A percentile compares a stretch with the other conserved stretches of the same genome.
Conservation (phyloP, 23 red algal genomes). For the Gracilaria vermiculophylla region DNA sequence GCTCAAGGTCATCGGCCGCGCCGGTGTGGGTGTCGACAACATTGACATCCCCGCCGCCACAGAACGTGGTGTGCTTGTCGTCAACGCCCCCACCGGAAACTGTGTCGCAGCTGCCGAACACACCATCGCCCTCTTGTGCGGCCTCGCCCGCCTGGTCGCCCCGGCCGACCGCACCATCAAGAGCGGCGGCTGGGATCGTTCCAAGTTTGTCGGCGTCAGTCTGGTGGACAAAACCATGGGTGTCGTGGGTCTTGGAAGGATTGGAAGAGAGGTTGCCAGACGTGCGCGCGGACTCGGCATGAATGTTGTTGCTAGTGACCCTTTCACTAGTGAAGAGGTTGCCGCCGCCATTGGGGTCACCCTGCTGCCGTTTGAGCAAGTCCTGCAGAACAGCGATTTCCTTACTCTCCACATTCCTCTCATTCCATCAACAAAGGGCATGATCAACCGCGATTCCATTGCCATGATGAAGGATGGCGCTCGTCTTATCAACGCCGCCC, state of each 20-base stretch:
- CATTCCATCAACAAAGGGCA: slow-evolving; percentile 69
- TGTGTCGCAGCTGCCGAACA: slow-evolving; percentile 99
- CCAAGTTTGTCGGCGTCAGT: slow-evolving; percentile 79
- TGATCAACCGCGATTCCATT: slow-evolving; percentile 74
- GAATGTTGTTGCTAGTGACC: slow-evolving; percentile 92
- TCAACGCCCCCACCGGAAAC: slow-evolving; percentile 99
- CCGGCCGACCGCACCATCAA: slow-evolving; percentile 93
- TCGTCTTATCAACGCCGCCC: slow-evolving; percentile 90
- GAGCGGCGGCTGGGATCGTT: slow-evolving; percentile 76
- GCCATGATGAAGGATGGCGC: slow-evolving; percentile 72
- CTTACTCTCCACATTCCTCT: slow-evolving; percentile 97
- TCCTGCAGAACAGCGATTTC: slow-evolving; percentile 73
- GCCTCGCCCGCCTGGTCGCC: slow-evolving; percentile 69
- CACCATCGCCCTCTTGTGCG: slow-evolving; percentile 86
- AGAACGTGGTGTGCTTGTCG: slow-evolving; percentile 94
- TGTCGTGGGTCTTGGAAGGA: slow-evolving; percentile 90
- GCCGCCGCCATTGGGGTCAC: slow-evolving; percentile 77
- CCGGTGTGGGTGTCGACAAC: slow-evolving; percentile 99
- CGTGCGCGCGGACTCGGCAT: slow-evolving; percentile 89
- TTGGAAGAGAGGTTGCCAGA: slow-evolving; percentile 95
- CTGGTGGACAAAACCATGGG: slow-evolving; percentile 93
- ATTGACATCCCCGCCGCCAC: slow-evolving; percentile 96
- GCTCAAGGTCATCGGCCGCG: slow-evolving; percentile 95
- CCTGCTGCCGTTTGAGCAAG: slow-evolving; percentile 59
- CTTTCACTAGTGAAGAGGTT: slow-evolving; percentile 79